Percentiles rank a stretch among this genome's conserved stretches.
These are phyloP conservation scores for Platanthera zijinensis DNA, from an alignment of 106 monocot species.

Conservation along the genomic window DNA sequence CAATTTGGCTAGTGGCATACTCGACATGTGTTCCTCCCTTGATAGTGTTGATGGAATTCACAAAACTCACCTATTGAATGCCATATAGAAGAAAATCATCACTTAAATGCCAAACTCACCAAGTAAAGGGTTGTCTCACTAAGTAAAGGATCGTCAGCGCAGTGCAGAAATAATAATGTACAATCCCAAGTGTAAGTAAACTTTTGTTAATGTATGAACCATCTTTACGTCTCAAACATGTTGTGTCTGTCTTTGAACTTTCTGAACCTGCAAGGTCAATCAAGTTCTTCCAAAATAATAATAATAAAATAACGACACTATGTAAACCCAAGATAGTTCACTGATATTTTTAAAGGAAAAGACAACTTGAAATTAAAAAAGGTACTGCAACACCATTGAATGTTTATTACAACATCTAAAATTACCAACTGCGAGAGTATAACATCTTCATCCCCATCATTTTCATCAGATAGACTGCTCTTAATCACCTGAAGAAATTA, in stretches of 20 bases:
- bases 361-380: not conserved
- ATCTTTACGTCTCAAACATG: slow-evolving; percentile 87
- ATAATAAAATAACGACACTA: not conserved
- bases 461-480: too few species aligned
- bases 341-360: not conserved
- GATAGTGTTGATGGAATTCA: slow-evolving; percentile 75
- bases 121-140: too few species aligned
- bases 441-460: too few species aligned
- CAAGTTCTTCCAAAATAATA: slow-evolving; percentile 54
- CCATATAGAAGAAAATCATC: not conserved
- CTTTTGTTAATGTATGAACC: slow-evolving; percentile 99
- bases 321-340: not conserved
- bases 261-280: slow-evolving; percentile 99
- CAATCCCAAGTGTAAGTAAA: slow-evolving; percentile 92
- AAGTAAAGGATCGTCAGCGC: too few species aligned
- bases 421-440: slow-evolving; percentile 79
- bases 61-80: slow-evolving; percentile 83
- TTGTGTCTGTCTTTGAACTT: slow-evolving; percentile 97
- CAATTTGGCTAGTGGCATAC: slow-evolving; percentile 77
- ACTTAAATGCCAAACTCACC: too few species aligned
- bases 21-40: slow-evolving; percentile 98
- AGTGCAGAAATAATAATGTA: too few species aligned
- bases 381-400: too few species aligned
- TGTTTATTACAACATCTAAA: not conserved
- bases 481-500: too few species aligned